These are phyloP conservation scores for Exutisphaerella laricina DNA, from an alignment of 2,329 filamentous ascomycete genomes.

Conservation along the genomic window DNA sequence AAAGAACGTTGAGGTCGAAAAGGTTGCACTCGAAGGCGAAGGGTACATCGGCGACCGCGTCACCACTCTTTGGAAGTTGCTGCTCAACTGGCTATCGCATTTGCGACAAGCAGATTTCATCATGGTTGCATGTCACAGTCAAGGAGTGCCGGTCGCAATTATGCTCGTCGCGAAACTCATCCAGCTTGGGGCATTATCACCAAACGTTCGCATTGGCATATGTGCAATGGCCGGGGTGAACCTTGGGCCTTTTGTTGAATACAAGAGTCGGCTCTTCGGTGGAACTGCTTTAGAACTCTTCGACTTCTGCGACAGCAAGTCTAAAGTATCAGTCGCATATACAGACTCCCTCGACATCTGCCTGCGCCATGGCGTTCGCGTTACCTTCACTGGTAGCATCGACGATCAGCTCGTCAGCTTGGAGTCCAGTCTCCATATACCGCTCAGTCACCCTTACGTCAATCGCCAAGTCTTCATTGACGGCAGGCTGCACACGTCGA, in stretches of 20 bases:
- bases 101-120: slow-evolving; percentile 84
- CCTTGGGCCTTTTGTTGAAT: slow-evolving; percentile 85
- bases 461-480: slow-evolving; percentile 96
- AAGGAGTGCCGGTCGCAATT: slow-evolving; percentile 87
- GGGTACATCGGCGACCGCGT: slow-evolving; percentile 86
- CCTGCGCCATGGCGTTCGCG: slow-evolving; percentile 70
- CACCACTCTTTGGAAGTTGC: slow-evolving; percentile 85
- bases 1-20: slow-evolving; percentile 77
- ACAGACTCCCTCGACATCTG: slow-evolving; percentile 67
- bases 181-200: slow-evolving; percentile 75
- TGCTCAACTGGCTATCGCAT: slow-evolving; percentile 91
- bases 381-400: slow-evolving; percentile 88
- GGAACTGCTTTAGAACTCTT: slow-evolving; percentile 91
- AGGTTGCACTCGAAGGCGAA: slow-evolving; percentile 90
- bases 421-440: slow-evolving; percentile 85
- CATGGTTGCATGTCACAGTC: slow-evolving; percentile 87
- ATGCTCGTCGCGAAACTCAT: slow-evolving; percentile 93
- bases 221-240: slow-evolving; percentile 91
- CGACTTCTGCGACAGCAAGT: slow-evolving; percentile 80
- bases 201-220: slow-evolving; percentile 67
- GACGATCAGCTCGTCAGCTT: slow-evolving; percentile 94
- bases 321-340: slow-evolving; percentile 76
- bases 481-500: slow-evolving; percentile 81
- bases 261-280: slow-evolving; percentile 82
- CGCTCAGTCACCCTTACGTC: slow-evolving; percentile 83